These are phyloP conservation scores for Paxillus rubicundulus DNA, from an alignment of 768 basidiomycete species.

Conservation along the genomic window DNA sequence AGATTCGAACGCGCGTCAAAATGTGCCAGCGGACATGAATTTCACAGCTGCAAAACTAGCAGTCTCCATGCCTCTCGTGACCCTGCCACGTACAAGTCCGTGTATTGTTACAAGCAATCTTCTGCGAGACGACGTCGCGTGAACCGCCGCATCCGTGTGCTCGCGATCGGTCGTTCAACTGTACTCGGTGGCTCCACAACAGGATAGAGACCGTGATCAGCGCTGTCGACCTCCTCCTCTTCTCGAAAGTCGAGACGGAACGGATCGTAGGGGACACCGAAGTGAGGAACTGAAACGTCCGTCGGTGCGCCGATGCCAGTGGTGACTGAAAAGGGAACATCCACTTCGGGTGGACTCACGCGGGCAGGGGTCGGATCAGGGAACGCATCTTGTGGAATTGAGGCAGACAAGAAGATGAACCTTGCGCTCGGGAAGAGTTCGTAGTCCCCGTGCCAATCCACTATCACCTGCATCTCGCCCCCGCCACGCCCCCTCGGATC, in stretches of 20 bases:
- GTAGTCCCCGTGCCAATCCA: slow-evolving; percentile 20
- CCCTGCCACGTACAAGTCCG: no score
- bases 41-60: neutral
- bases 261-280: slow-evolving; percentile 19
- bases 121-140: slow-evolving; percentile 12
- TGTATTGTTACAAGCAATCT: slow-evolving; percentile 6
- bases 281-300: slow-evolving; percentile 1
- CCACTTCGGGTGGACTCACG: neutral
- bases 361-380: slow-evolving; percentile 18
- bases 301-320: neutral
- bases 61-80: neutral
- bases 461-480: slow-evolving; percentile 5
- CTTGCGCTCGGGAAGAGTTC: slow-evolving; percentile 13
- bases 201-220: neutral
- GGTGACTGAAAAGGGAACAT: neutral
- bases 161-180: neutral
- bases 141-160: slow-evolving; percentile 13
- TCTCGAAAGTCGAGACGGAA: slow-evolving; percentile 17
- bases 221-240: neutral
- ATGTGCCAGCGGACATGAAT: no score
- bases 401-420: slow-evolving; percentile 1
- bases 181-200: slow-evolving; percentile 5
- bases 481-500: neutral
- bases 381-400: slow-evolving; percentile 20
- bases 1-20: no score